Evolutionary conservation across 2,329 filamentous ascomycete species (phyloP).

Genomic region (Aspergillus fructus): DNA sequence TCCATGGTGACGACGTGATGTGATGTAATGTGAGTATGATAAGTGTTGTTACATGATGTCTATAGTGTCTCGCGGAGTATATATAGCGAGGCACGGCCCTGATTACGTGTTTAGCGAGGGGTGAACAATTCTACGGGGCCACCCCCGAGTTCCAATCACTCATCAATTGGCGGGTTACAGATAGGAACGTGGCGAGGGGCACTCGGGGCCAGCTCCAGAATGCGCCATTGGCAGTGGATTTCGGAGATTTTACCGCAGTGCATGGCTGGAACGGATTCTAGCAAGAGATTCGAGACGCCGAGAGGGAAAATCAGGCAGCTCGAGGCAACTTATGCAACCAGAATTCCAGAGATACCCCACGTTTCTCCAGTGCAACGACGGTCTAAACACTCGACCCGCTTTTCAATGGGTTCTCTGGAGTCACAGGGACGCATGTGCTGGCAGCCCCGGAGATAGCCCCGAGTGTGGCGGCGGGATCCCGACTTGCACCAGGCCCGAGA

Average conservation of each 20-base stretch:
- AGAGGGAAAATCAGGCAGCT: not conserved
- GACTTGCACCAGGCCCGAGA: not conserved
- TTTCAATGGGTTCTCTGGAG: not conserved
- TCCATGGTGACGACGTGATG: constrained; percentile 11
- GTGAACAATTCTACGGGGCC: not conserved
- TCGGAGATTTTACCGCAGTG: not conserved
- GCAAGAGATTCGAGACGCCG: not conserved
- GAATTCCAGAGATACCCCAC: not conserved
- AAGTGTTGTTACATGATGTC: not conserved
- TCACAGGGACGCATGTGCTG: not conserved
- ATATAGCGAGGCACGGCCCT: not conserved
- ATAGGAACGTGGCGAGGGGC: not conserved
- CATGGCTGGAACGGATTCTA: not conserved
- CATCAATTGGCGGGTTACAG: not conserved
- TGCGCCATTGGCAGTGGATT: not conserved
- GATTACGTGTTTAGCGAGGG: not conserved
- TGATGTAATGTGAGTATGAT: not conserved
- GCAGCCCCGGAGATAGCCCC: constrained; percentile 1
- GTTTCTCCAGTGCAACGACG: not conserved
- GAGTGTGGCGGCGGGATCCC: not conserved
- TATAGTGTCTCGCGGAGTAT: not conserved
- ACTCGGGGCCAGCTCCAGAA: not conserved
- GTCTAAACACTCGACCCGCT: not conserved
- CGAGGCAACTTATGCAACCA: not conserved
- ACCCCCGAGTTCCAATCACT: not conserved